Base-by-base conservation (phyloP, 108 stramenopile species). In the Stephanodiscus minutulus region DNA sequence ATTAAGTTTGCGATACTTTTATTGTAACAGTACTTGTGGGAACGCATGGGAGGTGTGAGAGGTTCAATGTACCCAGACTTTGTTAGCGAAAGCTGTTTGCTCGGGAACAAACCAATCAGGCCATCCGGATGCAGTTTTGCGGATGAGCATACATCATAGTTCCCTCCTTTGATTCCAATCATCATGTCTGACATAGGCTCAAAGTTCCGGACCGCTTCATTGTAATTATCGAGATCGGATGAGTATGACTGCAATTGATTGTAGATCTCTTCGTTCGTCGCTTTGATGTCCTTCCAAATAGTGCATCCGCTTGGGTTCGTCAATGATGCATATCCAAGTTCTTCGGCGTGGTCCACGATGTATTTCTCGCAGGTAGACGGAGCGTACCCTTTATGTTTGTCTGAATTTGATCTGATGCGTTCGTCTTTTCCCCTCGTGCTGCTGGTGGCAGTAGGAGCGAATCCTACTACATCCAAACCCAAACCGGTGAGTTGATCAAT, bases 11-110 rank as follows among this genome's bases (percentile, higher is more conserved):
- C n/a, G n/a, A n/a, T n/a, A n/a, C n/a, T n/a, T n/a, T n/a, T n/a
- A n/a, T n/a, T n/a, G n/a, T n/a, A n/a, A n/a, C n/a, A n/a, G n/a
- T n/a, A n/a, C n/a, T n/a, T n/a, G n/a, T n/a, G n/a, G n/a, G n/a
- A n/a, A 25, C 85, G 78, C 75, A 81, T 61, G 1, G 73, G 73
- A 20, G 84, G 77, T 12, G 79, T 53, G 29, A 85, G 72, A 15
- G 84, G 84, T 57, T 85, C 84, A 27, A 82, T 59, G n/a, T 53
- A 76, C 17, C 82, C 82, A 44, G 69, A 66, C 5, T 29, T 61
- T 21, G 77, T 49, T 11, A 43, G 24, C 7, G 82, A 83, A 10
- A 74, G 67, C 50, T 74, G 73, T 1, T 27, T 8, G 52, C 54
- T 69, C 1, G 33, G 29, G 50, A 83, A 79, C 0, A 76, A 29